Evolutionary conservation across 2,329 filamentous ascomycete genomes (phyloP).

Genomic region (Stachybotrys echinatus): DNA sequence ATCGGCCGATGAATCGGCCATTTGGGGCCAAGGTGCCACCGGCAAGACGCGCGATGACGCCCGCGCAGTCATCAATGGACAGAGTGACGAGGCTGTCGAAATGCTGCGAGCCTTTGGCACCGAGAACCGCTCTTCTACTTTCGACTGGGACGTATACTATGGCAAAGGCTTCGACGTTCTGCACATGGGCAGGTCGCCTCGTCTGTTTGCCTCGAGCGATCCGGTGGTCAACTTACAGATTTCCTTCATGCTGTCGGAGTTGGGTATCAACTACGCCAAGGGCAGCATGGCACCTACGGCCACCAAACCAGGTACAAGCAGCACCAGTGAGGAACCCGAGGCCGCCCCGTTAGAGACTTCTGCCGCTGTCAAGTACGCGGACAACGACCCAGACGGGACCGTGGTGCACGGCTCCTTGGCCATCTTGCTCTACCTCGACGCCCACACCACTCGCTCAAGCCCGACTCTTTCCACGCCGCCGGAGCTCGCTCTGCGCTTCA

Average conservation of each 20-base stretch:
- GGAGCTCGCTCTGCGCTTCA: constrained; percentile 30
- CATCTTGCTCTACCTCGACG: constrained; percentile 58
- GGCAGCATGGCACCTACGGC: constrained; percentile 27
- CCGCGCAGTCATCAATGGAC: constrained; percentile 61
- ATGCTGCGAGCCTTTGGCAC: constrained; percentile 76
- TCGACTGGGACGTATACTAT: constrained; percentile 73
- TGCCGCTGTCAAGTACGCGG: constrained; percentile 42
- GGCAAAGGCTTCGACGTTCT: constrained; percentile 80
- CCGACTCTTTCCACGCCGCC: constrained; percentile 14
- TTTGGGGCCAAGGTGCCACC: constrained; percentile 90
- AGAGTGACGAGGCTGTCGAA: constrained; percentile 56
- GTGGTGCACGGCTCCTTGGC: constrained; percentile 43
- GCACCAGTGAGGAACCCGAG: constrained; percentile 2
- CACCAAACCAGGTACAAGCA: not conserved
- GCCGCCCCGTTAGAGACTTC: not conserved
- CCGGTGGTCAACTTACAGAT: constrained; percentile 42
- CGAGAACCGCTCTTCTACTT: constrained; percentile 71
- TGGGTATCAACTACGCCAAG: constrained; percentile 39
- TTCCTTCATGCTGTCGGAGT: constrained; percentile 43
- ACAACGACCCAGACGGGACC: constrained; percentile 46
- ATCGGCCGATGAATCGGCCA: constrained; percentile 53
- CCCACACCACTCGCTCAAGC: constrained; percentile 35
- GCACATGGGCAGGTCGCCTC: constrained; percentile 51
- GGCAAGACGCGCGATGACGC: constrained; percentile 60
- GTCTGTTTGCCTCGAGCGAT: constrained; percentile 46